Conservation (phyloP, 495 filamentous ascomycete species). For the Aspergillus panamensis region DNA sequence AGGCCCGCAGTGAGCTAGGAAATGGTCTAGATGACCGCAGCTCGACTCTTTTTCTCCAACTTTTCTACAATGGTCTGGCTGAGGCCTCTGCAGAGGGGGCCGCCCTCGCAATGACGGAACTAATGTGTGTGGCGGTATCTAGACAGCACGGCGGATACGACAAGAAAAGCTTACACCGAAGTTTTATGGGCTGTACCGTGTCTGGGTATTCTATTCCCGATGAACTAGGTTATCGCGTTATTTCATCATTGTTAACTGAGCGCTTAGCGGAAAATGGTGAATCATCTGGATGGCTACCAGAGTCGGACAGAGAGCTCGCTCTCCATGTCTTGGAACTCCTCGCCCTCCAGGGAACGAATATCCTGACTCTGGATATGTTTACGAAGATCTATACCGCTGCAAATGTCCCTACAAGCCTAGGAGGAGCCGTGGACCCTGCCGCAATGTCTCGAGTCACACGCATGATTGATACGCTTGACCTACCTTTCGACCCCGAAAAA, state of each 20-base stretch:
- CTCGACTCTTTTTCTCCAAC: conserved; percentile 49
- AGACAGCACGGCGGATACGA: conserved; percentile 39
- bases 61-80: conserved; percentile 39
- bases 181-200: conserved; percentile 31
- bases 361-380: conserved; percentile 43
- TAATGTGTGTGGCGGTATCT: conserved; percentile 37
- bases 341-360: conserved; percentile 39
- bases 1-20: conserved; percentile 39
- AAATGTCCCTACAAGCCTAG: conserved; percentile 1
- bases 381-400: conserved; percentile 39
- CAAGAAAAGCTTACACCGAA: conserved; percentile 28
- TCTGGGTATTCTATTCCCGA: conserved; percentile 36
- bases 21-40: conserved; percentile 34
- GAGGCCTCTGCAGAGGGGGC: conserved; percentile 28
- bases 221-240: conserved; percentile 32
- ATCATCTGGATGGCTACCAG: conserved; percentile 17
- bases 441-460: conserved; percentile 14
- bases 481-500: conserved; percentile 47
- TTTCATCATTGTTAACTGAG: conserved; percentile 36
- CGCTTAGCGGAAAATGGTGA: conserved; percentile 11
- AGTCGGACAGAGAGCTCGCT: conserved; percentile 35
- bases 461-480: conserved; percentile 33
- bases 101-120: conserved; percentile 31
- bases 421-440: conserved; percentile 14
- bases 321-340: conserved; percentile 48